Percentiles rank a stretch among this genome's conserved stretches.
These are phyloP conservation scores for Monilinia vaccinii-corymbosi DNA, from an alignment of 2,329 filamentous ascomycete species.

Conservation along the genomic window DNA sequence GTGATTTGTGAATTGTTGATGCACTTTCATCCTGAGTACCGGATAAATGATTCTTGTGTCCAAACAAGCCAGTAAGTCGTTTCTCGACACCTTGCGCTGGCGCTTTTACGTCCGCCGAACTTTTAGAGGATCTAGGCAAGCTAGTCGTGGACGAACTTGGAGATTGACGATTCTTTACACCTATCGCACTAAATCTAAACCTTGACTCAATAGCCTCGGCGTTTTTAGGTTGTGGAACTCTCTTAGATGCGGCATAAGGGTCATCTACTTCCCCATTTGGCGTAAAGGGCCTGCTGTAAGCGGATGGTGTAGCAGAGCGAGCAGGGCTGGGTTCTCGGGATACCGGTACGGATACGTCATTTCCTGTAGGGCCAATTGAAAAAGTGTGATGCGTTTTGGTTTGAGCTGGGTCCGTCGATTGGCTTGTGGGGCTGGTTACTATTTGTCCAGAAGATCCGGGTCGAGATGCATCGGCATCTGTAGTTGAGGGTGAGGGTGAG, in stretches of 20 bases:
- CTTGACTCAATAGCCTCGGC: conserved; percentile 64
- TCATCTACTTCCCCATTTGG: conserved; percentile 74
- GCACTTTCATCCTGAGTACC: conserved; percentile 38
- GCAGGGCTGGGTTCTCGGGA: conserved; percentile 58
- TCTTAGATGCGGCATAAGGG: conserved; percentile 76
- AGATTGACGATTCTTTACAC: conserved; percentile 58
- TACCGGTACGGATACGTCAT: conserved; percentile 41
- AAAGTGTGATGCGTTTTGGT: conserved; percentile 24
- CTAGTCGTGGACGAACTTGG: conserved; percentile 44
- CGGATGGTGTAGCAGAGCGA: conserved; percentile 50
- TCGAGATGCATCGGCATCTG: conserved; percentile 23
- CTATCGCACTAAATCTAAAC: conserved; percentile 63
- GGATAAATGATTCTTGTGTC: conserved; percentile 36
- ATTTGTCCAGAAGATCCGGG: conserved; percentile 29
- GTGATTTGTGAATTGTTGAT: conserved; percentile 42
- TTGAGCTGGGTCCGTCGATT: conserved; percentile 15
- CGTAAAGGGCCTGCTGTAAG: conserved; percentile 66
- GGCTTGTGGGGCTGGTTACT: conserved; percentile 20
- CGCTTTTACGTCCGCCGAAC: conserved; percentile 33
- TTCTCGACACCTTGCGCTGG: conserved; percentile 40
- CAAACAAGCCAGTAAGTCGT: conserved; percentile 38
- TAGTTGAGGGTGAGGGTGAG: conserved; percentile 34
- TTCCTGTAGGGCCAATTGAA: conserved; percentile 29
- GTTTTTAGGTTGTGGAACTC: conserved; percentile 59
- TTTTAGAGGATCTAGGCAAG: conserved; percentile 36